Percentiles rank a stretch among this genome's conserved stretches.
Conservation (phyloP, 2,329 filamentous ascomycete genomes). For the Fusarium concolor region DNA sequence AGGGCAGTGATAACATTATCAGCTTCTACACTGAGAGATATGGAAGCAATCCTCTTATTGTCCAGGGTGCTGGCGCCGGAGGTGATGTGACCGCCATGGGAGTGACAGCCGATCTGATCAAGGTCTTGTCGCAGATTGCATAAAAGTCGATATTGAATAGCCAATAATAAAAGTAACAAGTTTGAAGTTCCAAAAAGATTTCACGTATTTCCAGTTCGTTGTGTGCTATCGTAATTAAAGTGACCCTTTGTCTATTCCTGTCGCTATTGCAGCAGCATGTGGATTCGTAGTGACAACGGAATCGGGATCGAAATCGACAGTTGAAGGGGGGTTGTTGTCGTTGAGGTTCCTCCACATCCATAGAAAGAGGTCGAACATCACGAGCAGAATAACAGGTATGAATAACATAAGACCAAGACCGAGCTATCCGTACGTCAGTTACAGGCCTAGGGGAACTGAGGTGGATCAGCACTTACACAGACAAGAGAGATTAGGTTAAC, state of each 20-base stretch:
- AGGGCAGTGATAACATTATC: slow-evolving; percentile 99
- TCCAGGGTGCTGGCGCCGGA: slow-evolving; percentile 94
- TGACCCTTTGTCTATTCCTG: slow-evolving; percentile 40
- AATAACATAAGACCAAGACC: slow-evolving; percentile 60
- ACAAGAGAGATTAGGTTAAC: slow-evolving; percentile 54
- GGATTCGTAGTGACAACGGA: slow-evolving; percentile 31
- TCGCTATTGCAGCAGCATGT: slow-evolving; percentile 39
- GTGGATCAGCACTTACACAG: slow-evolving; percentile 50
- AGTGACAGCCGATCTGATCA: slow-evolving; percentile 91
- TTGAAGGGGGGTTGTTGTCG: slow-evolving; percentile 30
- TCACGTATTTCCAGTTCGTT: slow-evolving; percentile 7
- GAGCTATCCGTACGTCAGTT: slow-evolving; percentile 50
- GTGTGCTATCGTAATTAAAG: slow-evolving; percentile 25
- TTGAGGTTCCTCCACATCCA: slow-evolving; percentile 63
- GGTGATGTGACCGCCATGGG: slow-evolving; percentile 98
- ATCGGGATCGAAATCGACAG: slow-evolving; percentile 33
- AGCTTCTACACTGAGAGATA: slow-evolving; percentile 98
- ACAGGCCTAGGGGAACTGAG: slow-evolving; percentile 9
- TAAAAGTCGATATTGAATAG: slow-evolving; percentile 44
- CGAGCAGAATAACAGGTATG: slow-evolving; percentile 59
- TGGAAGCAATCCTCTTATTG: slow-evolving; percentile 87
- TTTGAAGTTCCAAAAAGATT: not conserved
- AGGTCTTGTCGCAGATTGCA: slow-evolving; percentile 80
- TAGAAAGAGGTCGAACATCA: slow-evolving; percentile 63
- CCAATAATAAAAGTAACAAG: slow-evolving; percentile 37